Percentiles rank a stretch among this genome's conserved stretches.
Conservation (phyloP, 2,329 filamentous ascomycete genomes). For the Pseudofabraea citricarpa region DNA sequence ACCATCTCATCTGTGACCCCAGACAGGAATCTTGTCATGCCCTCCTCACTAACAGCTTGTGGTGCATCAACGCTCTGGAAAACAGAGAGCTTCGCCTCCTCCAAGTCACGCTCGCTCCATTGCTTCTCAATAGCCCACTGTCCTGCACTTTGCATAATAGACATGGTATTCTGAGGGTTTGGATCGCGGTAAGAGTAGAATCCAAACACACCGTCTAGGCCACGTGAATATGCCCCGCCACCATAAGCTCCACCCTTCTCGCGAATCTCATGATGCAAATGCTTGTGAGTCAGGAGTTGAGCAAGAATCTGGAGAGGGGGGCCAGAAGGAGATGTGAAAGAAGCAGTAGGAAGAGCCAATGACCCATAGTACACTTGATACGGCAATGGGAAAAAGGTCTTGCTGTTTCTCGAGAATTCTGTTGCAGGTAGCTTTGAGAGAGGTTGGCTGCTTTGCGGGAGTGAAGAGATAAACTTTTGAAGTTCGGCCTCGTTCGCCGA, state of each 20-base stretch:
- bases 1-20: conserved; percentile 87
- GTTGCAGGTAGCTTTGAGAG: conserved; percentile 31
- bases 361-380: conserved; percentile 97
- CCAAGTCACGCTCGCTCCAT: conserved; percentile 81
- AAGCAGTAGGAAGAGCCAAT: conserved; percentile 74
- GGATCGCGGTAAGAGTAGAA: conserved; percentile 98
- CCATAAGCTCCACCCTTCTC: conserved; percentile 98
- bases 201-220: conserved; percentile 80
- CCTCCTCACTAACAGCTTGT: conserved; percentile 79
- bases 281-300: conserved; percentile 91
- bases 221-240: conserved; percentile 77
- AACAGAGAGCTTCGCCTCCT: conserved; percentile 92
- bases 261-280: conserved; percentile 93
- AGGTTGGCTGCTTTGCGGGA: conserved; percentile 42
- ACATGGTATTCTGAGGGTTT: conserved; percentile 83
- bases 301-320: conserved; percentile 84
- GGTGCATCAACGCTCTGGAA: conserved; percentile 93
- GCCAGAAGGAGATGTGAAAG: conserved; percentile 71
- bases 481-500: conserved; percentile 66
- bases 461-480: conserved; percentile 60
- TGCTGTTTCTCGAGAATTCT: conserved; percentile 46
- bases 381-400: conserved; percentile 87
- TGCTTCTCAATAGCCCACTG: conserved; percentile 75
- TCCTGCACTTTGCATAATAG: conserved; percentile 78
- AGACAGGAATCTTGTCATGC: conserved; percentile 78